Evolutionary conservation across 2,329 filamentous ascomycete species (phyloP).

Genomic region (Dactylellina drechsleri): DNA sequence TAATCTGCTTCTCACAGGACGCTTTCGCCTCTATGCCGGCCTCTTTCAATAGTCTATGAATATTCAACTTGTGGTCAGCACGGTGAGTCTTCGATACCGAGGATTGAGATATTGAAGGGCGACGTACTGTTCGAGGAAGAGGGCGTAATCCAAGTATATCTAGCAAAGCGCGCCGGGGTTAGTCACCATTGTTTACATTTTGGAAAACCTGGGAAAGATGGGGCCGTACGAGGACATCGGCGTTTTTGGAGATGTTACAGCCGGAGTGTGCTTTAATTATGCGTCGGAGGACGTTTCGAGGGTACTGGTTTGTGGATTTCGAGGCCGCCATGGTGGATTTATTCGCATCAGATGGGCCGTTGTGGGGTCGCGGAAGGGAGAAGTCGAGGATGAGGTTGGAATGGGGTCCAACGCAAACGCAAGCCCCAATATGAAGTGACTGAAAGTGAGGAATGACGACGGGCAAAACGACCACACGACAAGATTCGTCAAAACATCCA

Average conservation of each 20-base stretch:
- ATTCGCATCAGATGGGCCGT: neutral
- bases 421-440: neutral
- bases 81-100: neutral
- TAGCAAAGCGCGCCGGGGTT: slow-evolving; percentile 6
- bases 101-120: neutral
- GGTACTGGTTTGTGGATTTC: slow-evolving; percentile 73
- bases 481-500: slow-evolving; percentile 7
- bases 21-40: slow-evolving; percentile 51
- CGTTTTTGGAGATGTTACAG: slow-evolving; percentile 82
- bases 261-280: slow-evolving; percentile 90
- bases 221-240: slow-evolving; percentile 77
- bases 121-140: slow-evolving; percentile 58
- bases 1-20: slow-evolving; percentile 46
- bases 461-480: slow-evolving; percentile 36
- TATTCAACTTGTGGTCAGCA: too few species aligned
- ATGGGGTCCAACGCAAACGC: too few species aligned
- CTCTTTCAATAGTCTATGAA: slow-evolving; percentile 51
- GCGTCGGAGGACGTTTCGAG: slow-evolving; percentile 84
- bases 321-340: slow-evolving; percentile 15
- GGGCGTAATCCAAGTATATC: slow-evolving; percentile 58
- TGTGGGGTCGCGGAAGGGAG: neutral
- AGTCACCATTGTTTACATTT: slow-evolving; percentile 21
- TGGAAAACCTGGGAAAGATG: neutral
- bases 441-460: neutral
- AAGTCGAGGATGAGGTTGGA: neutral